Base-by-base conservation (phyloP, 208 protist genomes). In the Crithidia thermophila region DNA sequence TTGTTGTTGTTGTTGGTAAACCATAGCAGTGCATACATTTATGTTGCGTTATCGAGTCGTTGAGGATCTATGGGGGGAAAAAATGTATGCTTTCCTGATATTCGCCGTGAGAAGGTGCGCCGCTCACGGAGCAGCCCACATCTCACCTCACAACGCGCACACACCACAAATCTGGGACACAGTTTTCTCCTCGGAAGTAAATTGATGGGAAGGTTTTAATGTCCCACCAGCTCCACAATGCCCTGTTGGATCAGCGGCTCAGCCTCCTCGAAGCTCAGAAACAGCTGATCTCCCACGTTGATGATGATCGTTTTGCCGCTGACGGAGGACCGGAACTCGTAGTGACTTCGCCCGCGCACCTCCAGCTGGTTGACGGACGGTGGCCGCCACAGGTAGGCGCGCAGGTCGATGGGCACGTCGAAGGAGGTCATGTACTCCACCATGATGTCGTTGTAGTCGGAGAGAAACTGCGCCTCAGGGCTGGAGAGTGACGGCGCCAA, bases 361-460 rank as follows among this genome's bases (percentile, higher is more conserved):
- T 94, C 85, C 42, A 95, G 67, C 61, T 93, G 87, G 36, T 86
- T 82, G 34, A 72, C 66, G 11, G 78, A 87, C 0, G 90, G 90
- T n/a, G 90, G 90, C 18, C 90, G 76, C 86, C 87, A 94, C 43
- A 73, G 76, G 56, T 88, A 93, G 33, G 84, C 81, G n/a, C 90
- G 78, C 66, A 95, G 67, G 63, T 95, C 86, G 11, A 95, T 36
- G 18, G 85, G 83, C 25, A 91, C 57, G n/a, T 87, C 79, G 72
- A 95, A 95, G 30, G 84, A 85, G 16, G 83, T 94, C 85, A 94
- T 95, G 74, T 95, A 95, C 52, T 93, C 87, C 33, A 92, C 87
- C 87, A 95, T 93, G 33, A 77, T 70, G 37, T 77, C 51, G 67
- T 93, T 82, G 70, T 93, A 94, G 51, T 90, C 79, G n/a, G 79